These are phyloP conservation scores for Trichosanthes truncata DNA, from an alignment of 306 rosid species.

Conservation along the genomic window DNA sequence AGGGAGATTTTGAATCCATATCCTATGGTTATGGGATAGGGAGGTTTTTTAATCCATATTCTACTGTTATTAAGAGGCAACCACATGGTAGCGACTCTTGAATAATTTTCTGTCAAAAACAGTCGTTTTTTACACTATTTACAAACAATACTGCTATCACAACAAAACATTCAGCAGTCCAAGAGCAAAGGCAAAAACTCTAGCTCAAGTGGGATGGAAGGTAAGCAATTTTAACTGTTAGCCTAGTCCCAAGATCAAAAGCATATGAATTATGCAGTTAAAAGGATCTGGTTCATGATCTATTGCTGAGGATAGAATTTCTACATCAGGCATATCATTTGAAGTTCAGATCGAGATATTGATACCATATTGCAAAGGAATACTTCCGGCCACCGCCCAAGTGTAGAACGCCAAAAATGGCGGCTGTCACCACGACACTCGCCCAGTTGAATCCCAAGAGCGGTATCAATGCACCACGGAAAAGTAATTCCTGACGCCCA, in stretches of 20 bases:
- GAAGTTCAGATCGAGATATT: neutral
- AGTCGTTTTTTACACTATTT: neutral
- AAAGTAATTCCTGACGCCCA: slow-evolving; percentile 65
- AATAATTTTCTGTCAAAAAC: too few species aligned
- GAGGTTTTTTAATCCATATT: too few species aligned
- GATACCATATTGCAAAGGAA: slow-evolving; percentile 76
- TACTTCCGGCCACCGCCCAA: slow-evolving; percentile 71
- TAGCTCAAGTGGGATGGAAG: neutral
- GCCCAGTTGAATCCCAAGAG: slow-evolving; percentile 73
- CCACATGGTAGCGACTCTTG: too few species aligned
- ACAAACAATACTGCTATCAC: neutral
- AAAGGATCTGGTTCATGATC: neutral
- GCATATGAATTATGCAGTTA: slow-evolving; percentile 7
- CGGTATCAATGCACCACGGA: slow-evolving; percentile 81
- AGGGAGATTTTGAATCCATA: too few species aligned
- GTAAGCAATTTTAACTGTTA: neutral
- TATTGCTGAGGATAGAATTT: neutral
- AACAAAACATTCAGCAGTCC: neutral
- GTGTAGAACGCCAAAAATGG: slow-evolving; percentile 75
- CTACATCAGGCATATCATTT: neutral
- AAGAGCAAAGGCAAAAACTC: neutral
- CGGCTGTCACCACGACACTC: slow-evolving; percentile 47
- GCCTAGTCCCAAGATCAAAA: neutral
- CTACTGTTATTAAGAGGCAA: too few species aligned
- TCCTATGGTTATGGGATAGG: too few species aligned